Evolutionary conservation across 1,139 yeast species (phyloP).

Genomic region (Meyerozyma elateridarum): DNA sequence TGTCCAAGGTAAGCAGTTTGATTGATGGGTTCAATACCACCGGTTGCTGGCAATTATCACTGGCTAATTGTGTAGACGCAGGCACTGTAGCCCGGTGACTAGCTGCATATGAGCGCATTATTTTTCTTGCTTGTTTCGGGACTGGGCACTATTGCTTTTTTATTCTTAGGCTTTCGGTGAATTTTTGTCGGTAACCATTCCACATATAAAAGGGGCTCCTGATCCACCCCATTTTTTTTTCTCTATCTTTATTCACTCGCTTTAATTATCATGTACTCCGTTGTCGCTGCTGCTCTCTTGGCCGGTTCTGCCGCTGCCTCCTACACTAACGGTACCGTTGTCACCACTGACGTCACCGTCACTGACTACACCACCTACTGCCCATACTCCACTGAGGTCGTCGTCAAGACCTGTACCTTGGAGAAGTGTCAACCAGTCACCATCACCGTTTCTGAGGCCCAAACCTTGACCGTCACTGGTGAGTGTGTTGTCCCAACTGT

Average conservation of each 20-base stretch:
- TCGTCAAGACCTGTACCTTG: constrained; percentile 39
- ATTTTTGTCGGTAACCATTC: not conserved
- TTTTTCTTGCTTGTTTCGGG: constrained; percentile 2
- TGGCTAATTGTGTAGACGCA: too few species aligned
- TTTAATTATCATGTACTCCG: constrained; percentile 12
- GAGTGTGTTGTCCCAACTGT: constrained; percentile 57
- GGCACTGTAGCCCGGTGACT: not conserved
- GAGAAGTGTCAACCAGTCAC: constrained; percentile 29
- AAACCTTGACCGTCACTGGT: constrained; percentile 55
- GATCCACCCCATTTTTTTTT: constrained; percentile 4
- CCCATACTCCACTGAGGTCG: constrained; percentile 50
- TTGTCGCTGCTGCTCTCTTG: constrained; percentile 10
- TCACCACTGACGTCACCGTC: constrained; percentile 35
- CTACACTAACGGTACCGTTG: constrained; percentile 15
- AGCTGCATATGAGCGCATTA: constrained; percentile 1
- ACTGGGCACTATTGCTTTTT: not conserved
- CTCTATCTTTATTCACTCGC: constrained; percentile 9
- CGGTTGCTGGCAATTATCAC: too few species aligned
- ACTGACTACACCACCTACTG: constrained; percentile 58
- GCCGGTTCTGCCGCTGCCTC: constrained; percentile 11
- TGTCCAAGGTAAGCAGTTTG: too few species aligned
- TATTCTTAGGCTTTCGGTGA: constrained; percentile 2
- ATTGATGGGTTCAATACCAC: too few species aligned
- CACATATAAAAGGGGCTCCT: constrained; percentile 4
- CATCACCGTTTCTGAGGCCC: constrained; percentile 47